Conservation (phyloP, 2,329 filamentous ascomycete genomes). For the Gaeumannomyces tritici region DNA sequence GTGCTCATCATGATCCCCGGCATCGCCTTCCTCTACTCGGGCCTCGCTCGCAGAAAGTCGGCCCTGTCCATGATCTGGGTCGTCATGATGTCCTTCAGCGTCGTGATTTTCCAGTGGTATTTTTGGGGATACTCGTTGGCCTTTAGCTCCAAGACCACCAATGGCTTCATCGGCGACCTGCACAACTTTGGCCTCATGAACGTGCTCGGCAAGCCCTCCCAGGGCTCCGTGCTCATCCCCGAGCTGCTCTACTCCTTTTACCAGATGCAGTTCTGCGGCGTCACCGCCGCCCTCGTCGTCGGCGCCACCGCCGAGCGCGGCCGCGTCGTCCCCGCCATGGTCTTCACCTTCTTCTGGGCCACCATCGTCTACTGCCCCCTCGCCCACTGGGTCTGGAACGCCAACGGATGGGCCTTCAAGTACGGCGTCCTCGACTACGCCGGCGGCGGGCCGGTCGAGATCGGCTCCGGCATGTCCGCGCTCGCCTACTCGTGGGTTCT, state of each 20-base stretch:
- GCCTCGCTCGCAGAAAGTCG: conserved; percentile 93
- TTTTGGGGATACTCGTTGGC: conserved; percentile 98
- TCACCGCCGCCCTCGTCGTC: conserved; percentile 84
- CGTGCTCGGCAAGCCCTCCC: conserved; percentile 74
- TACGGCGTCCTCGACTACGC: conserved; percentile 95
- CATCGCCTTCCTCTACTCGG: conserved; percentile 95
- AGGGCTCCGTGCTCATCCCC: conserved; percentile 79
- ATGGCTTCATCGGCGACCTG: conserved; percentile 86
- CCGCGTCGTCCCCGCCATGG: conserved; percentile 83
- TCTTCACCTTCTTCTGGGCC: conserved; percentile 94
- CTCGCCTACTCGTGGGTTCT: conserved; percentile 94
- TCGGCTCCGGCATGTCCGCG: conserved; percentile 85
- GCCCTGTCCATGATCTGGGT: conserved; percentile 96
- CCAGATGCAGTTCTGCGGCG: conserved; percentile 96
- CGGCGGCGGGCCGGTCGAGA: conserved; percentile 94
- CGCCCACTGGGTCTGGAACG: conserved; percentile 94
- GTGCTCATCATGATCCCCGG: conserved; percentile 95
- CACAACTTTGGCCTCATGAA: conserved; percentile 83
- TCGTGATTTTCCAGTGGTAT: conserved; percentile 97
- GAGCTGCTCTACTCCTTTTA: conserved; percentile 92
- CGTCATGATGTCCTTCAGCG: conserved; percentile 84
- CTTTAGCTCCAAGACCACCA: conserved; percentile 73
- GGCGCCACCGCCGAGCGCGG: conserved; percentile 91
- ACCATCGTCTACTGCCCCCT: conserved; percentile 96
- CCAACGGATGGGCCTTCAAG: conserved; percentile 84